Percentiles rank a stretch among this genome's conserved stretches.
Conservation (phyloP, 2,329 filamentous ascomycete species). For the Penicillium sp. region DNA sequence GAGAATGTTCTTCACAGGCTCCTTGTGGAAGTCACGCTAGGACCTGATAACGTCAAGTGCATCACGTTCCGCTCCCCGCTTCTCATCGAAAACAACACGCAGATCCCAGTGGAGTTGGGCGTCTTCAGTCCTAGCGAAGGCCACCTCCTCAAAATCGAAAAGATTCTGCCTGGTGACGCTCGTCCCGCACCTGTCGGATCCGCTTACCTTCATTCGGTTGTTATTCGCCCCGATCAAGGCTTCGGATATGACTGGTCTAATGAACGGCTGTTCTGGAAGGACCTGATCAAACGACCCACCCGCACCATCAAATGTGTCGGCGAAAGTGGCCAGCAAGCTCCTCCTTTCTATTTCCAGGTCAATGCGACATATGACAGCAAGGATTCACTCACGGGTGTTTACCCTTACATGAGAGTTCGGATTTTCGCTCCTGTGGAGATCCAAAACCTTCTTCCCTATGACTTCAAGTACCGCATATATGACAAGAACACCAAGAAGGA, state of each 20-base stretch:
- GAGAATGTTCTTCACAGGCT: constrained; percentile 84
- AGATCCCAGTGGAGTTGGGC: constrained; percentile 92
- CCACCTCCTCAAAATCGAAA: constrained; percentile 94
- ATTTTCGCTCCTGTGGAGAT: constrained; percentile 90
- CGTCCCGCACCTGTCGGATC: constrained; percentile 90
- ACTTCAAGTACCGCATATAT: constrained; percentile 99
- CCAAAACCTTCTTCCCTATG: constrained; percentile 91
- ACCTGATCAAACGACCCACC: constrained; percentile 80
- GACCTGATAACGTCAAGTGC: constrained; percentile 95
- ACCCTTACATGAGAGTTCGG: constrained; percentile 92
- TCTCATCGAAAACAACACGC: constrained; percentile 91
- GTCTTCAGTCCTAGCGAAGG: constrained; percentile 86
- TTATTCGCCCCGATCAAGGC: constrained; percentile 88
- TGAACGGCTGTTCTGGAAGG: constrained; percentile 89
- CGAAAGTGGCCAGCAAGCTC: constrained; percentile 73
- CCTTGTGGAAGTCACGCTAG: constrained; percentile 86
- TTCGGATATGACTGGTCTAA: constrained; percentile 96
- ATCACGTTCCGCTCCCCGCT: constrained; percentile 93
- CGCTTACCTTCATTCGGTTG: constrained; percentile 81
- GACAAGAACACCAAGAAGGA: constrained; percentile 98
- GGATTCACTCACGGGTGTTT: constrained; percentile 79
- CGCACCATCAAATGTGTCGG: constrained; percentile 86
- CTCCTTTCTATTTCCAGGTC: constrained; percentile 95
- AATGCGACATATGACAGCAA: constrained; percentile 82
- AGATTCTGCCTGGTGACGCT: constrained; percentile 88